Evolutionary conservation across 371 early-diverging fungal species (phyloP), one percentile per base, ranked within the genome.

Genomic region (Mortierella polycephala): DNA sequence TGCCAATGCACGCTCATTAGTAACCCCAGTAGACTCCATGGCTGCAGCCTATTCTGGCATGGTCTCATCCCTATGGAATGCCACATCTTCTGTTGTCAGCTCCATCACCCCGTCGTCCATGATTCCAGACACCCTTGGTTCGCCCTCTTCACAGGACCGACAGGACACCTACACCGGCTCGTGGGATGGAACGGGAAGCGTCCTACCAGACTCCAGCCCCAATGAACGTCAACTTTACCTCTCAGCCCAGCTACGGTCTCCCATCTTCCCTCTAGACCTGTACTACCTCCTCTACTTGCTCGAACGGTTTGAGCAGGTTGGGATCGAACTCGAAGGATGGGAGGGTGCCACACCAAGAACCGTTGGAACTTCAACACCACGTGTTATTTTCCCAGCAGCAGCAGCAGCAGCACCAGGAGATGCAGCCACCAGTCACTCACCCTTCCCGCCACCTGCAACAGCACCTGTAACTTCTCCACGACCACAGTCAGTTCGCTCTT

Each of bases 281-380:
- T 86, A 88, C 44, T 86, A 89, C 57, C 71, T 89, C 16, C 88
- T 88, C 65, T 90, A 88, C 59, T 64, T 90, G 7, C 70, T 86
- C 14, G 87, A 88, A 0, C 88, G 87, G 54, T 90, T 89, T 77
- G 87, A 88, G 44, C 83, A 88, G 59, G 66, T 85, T 20, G 91
- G 91, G 1, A 71, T 89, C 20, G 89, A 89, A 54, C 71, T 87
- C 14, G 85, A 85, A 7, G 85, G 84, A 20, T 79, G 73, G 73
- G 69, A 69, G 10, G 73, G 79, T 2, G 60, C 64, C 20, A 54
- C 73, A 2, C 1, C 70, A 9, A 68, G 67, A 10, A 53, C 69
- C 20, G 68, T 68, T n/a, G 73, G 80, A 23, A 72, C 72, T 58
- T 65, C 80, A 10, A 65, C 39, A 37, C 80, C 80, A 23, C 73